Evolutionary conservation across 2,329 filamentous ascomycete species (phyloP), one percentile per base, ranked within the genome.

Genomic region (Ascochyta viciae-villosae): DNA sequence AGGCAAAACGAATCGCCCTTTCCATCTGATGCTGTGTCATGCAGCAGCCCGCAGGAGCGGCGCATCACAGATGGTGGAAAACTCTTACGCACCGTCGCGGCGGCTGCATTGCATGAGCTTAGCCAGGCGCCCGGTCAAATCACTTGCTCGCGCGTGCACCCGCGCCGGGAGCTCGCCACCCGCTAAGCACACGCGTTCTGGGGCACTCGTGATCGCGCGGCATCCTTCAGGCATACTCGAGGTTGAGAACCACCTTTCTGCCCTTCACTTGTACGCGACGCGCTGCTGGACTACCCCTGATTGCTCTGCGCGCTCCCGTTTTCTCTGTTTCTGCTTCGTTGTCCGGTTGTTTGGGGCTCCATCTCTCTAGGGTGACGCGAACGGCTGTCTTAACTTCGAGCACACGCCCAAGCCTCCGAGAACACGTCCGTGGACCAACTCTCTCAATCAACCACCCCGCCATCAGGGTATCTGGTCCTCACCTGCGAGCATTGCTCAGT

Each of bases 171-270:
- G 45, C 39, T 51, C 42, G 53, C 53, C 53, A 56, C 53, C 53
- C n/a, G 42, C 45, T 65, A 58, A 63, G 57, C 56, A 58, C 50
- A 59, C 60, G 65, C 63, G 60, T 56, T 51, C 47, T 56, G 53
- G 52, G 53, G 60, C 47, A 47, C 45, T 37, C 58, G 55, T 65
- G 63, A 66, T 56, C 57, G 56, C 65, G 65, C 63, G 65, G 57
- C 60, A 58, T 48, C 54, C 49, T 50, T 37, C 56, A 65, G 58
- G 49, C 60, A 61, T 54, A 46, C 46, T 54, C 48, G 50, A 57
- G 27, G 50, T 60, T 52, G 48, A 51, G 41, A 38, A 16, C 37
- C 37, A 50, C 54, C 34, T 33, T 57, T 46, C 50, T 41, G 49
- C 39, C 44, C 54, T 48, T 60, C 50, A 40, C 54, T 46, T 57